These are phyloP conservation scores for Ceriops decandra DNA, from an alignment of 345 rosid genomes.

Conservation along the genomic window DNA sequence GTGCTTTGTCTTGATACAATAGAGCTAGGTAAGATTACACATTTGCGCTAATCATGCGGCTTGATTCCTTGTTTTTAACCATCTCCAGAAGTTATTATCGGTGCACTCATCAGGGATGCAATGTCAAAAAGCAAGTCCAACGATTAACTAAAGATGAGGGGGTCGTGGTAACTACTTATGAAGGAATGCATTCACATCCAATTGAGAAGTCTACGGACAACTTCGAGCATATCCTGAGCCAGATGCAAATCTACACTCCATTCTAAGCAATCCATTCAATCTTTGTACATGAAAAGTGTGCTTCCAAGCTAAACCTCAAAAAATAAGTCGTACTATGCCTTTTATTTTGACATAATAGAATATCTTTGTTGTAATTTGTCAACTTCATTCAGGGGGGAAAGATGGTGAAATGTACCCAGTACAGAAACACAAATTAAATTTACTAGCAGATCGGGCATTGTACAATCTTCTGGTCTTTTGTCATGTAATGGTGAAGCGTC, in stretches of 20 bases:
- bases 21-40: no score
- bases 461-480: no score
- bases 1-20: no score
- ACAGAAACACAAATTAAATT: no score
- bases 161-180: constrained; percentile 30
- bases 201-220: constrained; percentile 31
- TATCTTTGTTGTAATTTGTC: no score
- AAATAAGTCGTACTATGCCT: not conserved
- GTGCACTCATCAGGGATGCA: constrained; percentile 33
- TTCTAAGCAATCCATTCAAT: not conserved
- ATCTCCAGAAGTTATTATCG: constrained; percentile 28
- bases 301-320: not conserved
- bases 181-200: constrained; percentile 32
- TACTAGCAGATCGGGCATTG: no score
- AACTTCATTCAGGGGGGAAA: no score
- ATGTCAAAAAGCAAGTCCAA: constrained; percentile 33
- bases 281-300: not conserved
- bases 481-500: no score
- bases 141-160: constrained; percentile 30
- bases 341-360: no score
- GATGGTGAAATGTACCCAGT: no score
- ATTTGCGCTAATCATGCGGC: not conserved
- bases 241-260: constrained; percentile 30
- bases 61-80: not conserved
- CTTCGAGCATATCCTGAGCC: constrained; percentile 30